phyloP scores from a whole-genome alignment of 305 asterid genomes.

The Stenogyne calaminthoides region DNA sequence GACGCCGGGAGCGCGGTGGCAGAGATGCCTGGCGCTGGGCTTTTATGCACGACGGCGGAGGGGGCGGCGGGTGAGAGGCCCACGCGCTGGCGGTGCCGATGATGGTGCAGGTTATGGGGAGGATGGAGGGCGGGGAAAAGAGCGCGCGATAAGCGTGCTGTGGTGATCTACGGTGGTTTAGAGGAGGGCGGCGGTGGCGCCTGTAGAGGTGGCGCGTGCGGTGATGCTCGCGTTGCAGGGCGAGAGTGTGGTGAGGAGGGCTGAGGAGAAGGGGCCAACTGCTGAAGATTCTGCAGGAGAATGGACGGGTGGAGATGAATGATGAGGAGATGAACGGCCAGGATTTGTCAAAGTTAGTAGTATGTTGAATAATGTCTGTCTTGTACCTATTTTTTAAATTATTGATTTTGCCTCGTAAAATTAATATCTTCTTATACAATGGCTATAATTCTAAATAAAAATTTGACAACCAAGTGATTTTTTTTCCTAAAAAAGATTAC shows the following conservation, averaged over 20 bases:
- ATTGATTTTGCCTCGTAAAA: neutral
- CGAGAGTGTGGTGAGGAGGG: constrained; percentile 67
- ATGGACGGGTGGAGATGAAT: constrained; percentile 47
- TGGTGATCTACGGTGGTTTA: constrained; percentile 60
- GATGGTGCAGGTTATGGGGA: constrained; percentile 89
- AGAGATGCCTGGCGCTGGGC: constrained; percentile 65
- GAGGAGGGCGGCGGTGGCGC: constrained; percentile 58
- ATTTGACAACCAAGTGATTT: too few species aligned
- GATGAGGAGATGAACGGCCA: constrained; percentile 41
- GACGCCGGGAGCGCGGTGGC: constrained; percentile 64
- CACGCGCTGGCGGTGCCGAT: constrained; percentile 84
- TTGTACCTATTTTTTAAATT: neutral
- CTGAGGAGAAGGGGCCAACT: constrained; percentile 80
- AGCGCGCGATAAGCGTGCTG: constrained; percentile 70
- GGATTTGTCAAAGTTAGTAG: constrained; percentile 12
- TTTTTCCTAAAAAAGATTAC: too few species aligned
- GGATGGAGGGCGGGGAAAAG: constrained; percentile 72
- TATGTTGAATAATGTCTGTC: constrained; percentile 21
- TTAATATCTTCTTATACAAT: constrained; percentile 19
- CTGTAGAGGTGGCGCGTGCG: constrained; percentile 95
- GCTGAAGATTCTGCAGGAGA: constrained; percentile 63
- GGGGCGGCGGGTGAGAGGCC: constrained; percentile 67
- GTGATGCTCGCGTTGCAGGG: constrained; percentile 75
- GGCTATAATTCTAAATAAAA: neutral
- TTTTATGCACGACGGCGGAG: constrained; percentile 69